phyloP scores from a whole-genome alignment of 352 stramenopile species.

The Phytophthora multivora region DNA sequence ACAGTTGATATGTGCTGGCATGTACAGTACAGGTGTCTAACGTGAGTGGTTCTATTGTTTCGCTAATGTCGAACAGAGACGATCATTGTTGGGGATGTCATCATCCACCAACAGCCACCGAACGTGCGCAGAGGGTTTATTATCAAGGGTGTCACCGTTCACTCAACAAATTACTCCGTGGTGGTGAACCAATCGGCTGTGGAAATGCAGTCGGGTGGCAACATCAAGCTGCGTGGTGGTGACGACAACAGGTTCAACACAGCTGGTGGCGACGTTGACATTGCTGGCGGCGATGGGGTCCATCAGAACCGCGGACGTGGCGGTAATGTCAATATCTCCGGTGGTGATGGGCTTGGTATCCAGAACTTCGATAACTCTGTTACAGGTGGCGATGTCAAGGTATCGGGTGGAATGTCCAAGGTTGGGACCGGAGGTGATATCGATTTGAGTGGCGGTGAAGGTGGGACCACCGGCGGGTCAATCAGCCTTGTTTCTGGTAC shows the following conservation, averaged over 20 bases:
- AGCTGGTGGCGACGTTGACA: conserved; percentile 49
- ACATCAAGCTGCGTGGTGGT: conserved; percentile 60
- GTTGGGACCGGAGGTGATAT: conserved; percentile 70
- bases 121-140: conserved; percentile 42
- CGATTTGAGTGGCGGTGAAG: conserved; percentile 47
- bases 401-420: conserved; percentile 69
- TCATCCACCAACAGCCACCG: conserved; percentile 52
- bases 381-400: conserved; percentile 65
- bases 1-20: neutral
- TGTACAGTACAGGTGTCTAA: conserved; percentile 7
- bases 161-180: conserved; percentile 43
- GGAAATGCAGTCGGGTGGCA: conserved; percentile 51
- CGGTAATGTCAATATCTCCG: conserved; percentile 72
- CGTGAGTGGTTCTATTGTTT: conserved; percentile 11
- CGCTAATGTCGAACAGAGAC: conserved; percentile 44
- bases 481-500: conserved; percentile 51
- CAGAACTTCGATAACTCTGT: conserved; percentile 79
- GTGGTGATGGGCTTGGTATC: conserved; percentile 68
- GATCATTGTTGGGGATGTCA: conserved; percentile 57
- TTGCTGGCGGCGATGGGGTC: conserved; percentile 70
- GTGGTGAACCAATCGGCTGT: conserved; percentile 47
- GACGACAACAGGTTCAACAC: conserved; percentile 79
- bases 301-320: conserved; percentile 82
- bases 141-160: conserved; percentile 42
- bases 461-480: conserved; percentile 53